A percentile compares a stretch with the other conserved stretches of the same genome.
phyloP scores from a whole-genome alignment of 331 rosid genomes.

The Telfairia occidentalis region DNA sequence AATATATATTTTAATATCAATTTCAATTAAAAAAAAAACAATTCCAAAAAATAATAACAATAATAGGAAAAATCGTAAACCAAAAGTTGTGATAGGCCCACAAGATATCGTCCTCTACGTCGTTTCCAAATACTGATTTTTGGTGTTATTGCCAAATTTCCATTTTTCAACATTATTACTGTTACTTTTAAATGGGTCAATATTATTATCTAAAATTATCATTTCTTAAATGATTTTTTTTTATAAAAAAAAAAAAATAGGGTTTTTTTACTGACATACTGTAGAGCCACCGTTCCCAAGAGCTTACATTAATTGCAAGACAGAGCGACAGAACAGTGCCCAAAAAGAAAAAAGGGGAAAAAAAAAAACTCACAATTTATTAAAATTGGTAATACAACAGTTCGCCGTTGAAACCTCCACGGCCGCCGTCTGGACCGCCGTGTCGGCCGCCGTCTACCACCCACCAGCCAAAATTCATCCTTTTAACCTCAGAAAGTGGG shows the following conservation, averaged over 20 bases:
- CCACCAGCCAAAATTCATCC: neutral
- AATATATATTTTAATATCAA: neutral
- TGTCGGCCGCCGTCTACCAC: neutral
- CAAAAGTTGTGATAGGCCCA: neutral
- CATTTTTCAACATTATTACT: neutral
- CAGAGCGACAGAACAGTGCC: constrained; percentile 10
- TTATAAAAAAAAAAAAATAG: neutral
- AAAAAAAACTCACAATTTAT: neutral
- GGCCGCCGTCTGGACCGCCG: neutral
- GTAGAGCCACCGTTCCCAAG: constrained; percentile 14
- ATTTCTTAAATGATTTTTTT: neutral
- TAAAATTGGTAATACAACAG: neutral
- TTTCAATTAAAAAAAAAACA: neutral
- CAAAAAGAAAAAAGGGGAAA: neutral
- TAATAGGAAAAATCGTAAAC: neutral
- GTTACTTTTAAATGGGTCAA: too few relatives aligned
- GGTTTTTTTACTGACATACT: constrained; percentile 5
- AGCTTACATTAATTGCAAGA: constrained; percentile 6
- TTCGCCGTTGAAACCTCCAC: neutral
- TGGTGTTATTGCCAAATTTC: neutral
- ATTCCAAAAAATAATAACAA: neutral
- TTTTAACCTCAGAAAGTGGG: neutral
- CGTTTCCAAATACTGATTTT: neutral
- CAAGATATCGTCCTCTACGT: neutral
- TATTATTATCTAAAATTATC: neutral